Base-by-base conservation (phyloP, 805 yeast genomes). In the Candida arabinofermentans region DNA sequence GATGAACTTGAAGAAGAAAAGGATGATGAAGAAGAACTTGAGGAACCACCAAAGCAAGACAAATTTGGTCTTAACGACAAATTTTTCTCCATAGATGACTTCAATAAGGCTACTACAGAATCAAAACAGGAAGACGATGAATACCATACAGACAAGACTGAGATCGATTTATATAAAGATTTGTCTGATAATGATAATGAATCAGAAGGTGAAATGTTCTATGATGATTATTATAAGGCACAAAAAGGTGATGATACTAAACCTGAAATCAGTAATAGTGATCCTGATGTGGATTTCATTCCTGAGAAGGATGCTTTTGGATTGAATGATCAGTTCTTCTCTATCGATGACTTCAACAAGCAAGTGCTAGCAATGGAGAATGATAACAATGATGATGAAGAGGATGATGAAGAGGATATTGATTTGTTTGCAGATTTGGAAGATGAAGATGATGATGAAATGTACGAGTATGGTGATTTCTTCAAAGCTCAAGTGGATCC, bases 311-410 rank as follows among this genome's bases (percentile, higher is more conserved):
- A 81, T 53, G 72, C 65, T 2, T 75, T 72, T 53, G 91, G 89
- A 1, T 70, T 90, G 24, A 86, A 90, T 57, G 95, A 87, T 54
- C 86, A 80, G 6, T 83, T 89, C 51, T 91, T 91, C 58, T 80
- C 86, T 45, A 77, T 91, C 32, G 95, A 88, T 50, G 86, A 84
- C 40, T 91, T 86, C 68, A 86, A 87, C 61, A 78, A 75, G 54
- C 90, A 86, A 57, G 78, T 84, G 8, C 56, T 85, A 32, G 84
- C 75, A 4, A 72, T 79, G 52, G 91, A 84, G 47, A 60, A 70
- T 12, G 79, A 71, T 6, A 54, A 50, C 33, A 72, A 69, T 6
- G 74, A 84, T 46, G 61, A 70, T 13, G 79, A 71, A 5, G 56
- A 49, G 30, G 72, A 69, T 6, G 74, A 70, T 18, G 79, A 70